Conservation (phyloP, 805 yeast genomes). For the Lachancea sp. region DNA sequence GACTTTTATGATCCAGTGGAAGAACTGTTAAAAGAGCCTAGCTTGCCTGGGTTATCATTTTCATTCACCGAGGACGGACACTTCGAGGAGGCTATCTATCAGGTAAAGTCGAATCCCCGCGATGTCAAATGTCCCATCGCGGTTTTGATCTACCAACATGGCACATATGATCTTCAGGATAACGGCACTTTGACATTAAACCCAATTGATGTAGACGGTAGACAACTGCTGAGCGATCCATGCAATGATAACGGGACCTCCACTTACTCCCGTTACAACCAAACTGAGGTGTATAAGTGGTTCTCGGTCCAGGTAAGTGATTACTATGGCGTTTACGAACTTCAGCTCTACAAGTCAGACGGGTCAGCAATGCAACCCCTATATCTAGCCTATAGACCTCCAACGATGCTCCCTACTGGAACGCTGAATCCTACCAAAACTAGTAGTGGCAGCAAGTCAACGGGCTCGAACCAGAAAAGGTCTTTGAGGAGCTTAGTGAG, state of each 20-base stretch:
- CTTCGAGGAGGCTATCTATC: conserved; percentile 85
- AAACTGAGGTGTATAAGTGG: conserved; percentile 51
- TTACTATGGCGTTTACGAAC: conserved; percentile 77
- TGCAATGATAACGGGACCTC: conserved; percentile 61
- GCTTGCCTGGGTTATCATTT: conserved; percentile 87
- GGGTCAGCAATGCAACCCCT: conserved; percentile 81
- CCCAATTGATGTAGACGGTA: conserved; percentile 84
- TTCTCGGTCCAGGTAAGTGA: conserved; percentile 59
- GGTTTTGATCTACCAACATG: conserved; percentile 81
- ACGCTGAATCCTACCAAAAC: conserved; percentile 81
- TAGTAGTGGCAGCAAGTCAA: not conserved
- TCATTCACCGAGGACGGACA: conserved; percentile 90
- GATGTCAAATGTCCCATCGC: conserved; percentile 83
- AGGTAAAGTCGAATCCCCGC: conserved; percentile 60
- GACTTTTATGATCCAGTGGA: conserved; percentile 94
- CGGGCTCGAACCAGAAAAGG: conserved; percentile 29
- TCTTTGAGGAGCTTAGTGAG: conserved; percentile 43
- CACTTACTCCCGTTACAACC: conserved; percentile 64
- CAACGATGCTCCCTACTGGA: conserved; percentile 89
- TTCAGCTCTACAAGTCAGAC: conserved; percentile 68
- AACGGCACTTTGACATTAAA: conserved; percentile 65
- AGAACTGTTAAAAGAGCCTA: conserved; percentile 91
- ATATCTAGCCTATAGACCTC: conserved; percentile 88
- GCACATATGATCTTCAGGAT: conserved; percentile 54
- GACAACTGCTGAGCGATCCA: conserved; percentile 85